phyloP scores from a whole-genome alignment of 768 basidiomycete species.

The Leccinum barrowsii region DNA sequence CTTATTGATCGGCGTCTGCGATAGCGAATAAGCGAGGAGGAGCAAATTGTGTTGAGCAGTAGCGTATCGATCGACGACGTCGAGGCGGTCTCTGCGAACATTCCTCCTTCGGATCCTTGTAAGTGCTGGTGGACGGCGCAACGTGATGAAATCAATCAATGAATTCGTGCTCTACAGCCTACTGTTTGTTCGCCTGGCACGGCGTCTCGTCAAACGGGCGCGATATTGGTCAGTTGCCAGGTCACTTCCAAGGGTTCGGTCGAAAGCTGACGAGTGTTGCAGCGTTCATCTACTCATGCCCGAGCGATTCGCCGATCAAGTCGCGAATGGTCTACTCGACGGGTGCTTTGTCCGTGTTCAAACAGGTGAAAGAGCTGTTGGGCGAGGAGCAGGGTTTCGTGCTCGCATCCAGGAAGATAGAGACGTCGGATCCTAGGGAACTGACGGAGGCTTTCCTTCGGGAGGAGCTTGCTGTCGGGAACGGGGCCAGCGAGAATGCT shows the following conservation, averaged over 20 bases:
- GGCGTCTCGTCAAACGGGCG: constrained; percentile 44
- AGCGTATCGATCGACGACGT: constrained; percentile 39
- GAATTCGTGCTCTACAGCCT: constrained; percentile 34
- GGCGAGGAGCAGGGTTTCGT: constrained; percentile 38
- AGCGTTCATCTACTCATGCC: constrained; percentile 95
- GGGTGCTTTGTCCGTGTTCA: constrained; percentile 54
- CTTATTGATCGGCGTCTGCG: not conserved
- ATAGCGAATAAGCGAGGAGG: constrained; percentile 64
- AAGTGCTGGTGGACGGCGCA: constrained; percentile 2
- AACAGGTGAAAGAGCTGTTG: constrained; percentile 51
- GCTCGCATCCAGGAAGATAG: constrained; percentile 61
- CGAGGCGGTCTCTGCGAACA: constrained; percentile 41
- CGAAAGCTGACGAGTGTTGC: not conserved
- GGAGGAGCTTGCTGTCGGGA: constrained; percentile 47
- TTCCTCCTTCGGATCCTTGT: constrained; percentile 63
- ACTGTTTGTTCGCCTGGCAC: constrained; percentile 67
- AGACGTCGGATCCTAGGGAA: constrained; percentile 79
- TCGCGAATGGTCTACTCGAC: constrained; percentile 88
- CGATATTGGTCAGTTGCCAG: constrained; percentile 56
- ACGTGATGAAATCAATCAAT: not conserved
- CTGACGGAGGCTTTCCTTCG: constrained; percentile 61
- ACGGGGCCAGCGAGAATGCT: constrained; percentile 1
- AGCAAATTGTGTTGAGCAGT: constrained; percentile 54
- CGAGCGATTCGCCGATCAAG: constrained; percentile 74
- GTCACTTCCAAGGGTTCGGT: not conserved